A percentile compares a stretch with the other conserved stretches of the same genome.
These are phyloP conservation scores for Madurella fahalii DNA, from an alignment of 2,329 filamentous ascomycete species.

Conservation along the genomic window DNA sequence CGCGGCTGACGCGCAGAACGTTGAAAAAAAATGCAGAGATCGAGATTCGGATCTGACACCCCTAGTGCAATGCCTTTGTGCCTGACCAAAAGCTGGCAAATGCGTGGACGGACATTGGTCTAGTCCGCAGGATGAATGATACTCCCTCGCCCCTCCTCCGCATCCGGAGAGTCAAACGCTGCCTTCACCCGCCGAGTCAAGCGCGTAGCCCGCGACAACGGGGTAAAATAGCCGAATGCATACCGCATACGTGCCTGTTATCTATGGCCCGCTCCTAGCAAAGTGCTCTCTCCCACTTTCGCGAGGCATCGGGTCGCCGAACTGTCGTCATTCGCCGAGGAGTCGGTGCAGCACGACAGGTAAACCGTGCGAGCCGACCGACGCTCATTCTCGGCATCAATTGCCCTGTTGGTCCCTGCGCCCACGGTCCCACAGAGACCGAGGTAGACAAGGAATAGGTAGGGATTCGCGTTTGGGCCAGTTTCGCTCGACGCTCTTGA, in stretches of 20 bases:
- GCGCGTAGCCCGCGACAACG: not conserved
- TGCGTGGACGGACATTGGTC: not conserved
- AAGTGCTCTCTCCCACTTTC: too few species aligned
- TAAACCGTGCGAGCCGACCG: not conserved
- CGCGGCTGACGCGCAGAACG: slow-evolving; percentile 17
- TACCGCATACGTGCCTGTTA: not conserved
- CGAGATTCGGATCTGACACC: not conserved
- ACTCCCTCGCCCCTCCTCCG: not conserved
- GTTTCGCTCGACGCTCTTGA: slow-evolving; percentile 25
- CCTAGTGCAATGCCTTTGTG: not conserved
- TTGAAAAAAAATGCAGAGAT: not conserved
- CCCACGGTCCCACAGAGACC: slow-evolving; percentile 16
- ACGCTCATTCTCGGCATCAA: slow-evolving; percentile 20
- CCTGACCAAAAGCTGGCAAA: not conserved
- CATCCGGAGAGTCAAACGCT: not conserved
- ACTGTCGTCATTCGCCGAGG: not conserved
- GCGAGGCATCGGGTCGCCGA: too few species aligned
- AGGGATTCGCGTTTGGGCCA: slow-evolving; percentile 19
- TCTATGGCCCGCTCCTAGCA: too few species aligned
- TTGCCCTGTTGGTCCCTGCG: slow-evolving; percentile 18
- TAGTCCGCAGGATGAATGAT: not conserved
- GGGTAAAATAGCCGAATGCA: not conserved
- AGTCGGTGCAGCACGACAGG: not conserved
- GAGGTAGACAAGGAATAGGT: slow-evolving; percentile 21
- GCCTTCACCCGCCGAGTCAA: too few species aligned